Evolutionary conservation across 2,329 filamentous ascomycete genomes (phyloP).

Genomic region (Tolypocladium guangdongense): DNA sequence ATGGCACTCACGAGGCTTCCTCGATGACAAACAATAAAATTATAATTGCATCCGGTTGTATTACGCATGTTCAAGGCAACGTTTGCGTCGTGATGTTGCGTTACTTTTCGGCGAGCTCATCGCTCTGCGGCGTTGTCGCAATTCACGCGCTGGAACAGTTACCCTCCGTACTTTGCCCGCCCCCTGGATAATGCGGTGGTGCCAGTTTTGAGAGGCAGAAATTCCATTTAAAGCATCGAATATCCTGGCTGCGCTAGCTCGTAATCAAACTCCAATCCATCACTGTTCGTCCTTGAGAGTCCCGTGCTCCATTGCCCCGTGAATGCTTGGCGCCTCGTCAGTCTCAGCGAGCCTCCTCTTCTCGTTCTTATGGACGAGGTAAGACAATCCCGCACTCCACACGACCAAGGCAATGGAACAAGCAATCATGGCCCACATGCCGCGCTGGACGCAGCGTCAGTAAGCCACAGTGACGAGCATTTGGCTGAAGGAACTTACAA

Average conservation of each 20-base stretch:
- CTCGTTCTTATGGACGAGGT: slow-evolving; percentile 17
- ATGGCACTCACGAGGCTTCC: neutral
- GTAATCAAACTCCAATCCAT: neutral
- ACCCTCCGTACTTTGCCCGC: neutral
- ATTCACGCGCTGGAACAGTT: neutral
- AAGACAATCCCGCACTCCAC: slow-evolving; percentile 47
- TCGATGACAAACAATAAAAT: neutral
- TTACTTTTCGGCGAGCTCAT: neutral
- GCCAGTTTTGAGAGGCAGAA: neutral
- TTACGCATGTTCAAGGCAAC: neutral
- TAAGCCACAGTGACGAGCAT: slow-evolving; percentile 1
- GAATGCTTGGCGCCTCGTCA: neutral
- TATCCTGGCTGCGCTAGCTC: neutral
- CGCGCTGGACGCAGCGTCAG: slow-evolving; percentile 29
- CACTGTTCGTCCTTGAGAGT: neutral
- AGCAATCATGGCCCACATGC: slow-evolving; percentile 68
- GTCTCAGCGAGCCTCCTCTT: neutral
- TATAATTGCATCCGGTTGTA: no score
- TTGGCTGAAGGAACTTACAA: slow-evolving; percentile 26
- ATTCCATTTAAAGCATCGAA: neutral
- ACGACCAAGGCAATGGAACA: slow-evolving; percentile 45
- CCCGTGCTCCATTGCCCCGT: neutral
- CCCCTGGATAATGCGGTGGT: neutral
- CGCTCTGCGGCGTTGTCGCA: neutral
- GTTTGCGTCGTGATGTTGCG: neutral